phyloP scores from a whole-genome alignment of 805 yeast genomes.

The Metschnikowia sp. region DNA sequence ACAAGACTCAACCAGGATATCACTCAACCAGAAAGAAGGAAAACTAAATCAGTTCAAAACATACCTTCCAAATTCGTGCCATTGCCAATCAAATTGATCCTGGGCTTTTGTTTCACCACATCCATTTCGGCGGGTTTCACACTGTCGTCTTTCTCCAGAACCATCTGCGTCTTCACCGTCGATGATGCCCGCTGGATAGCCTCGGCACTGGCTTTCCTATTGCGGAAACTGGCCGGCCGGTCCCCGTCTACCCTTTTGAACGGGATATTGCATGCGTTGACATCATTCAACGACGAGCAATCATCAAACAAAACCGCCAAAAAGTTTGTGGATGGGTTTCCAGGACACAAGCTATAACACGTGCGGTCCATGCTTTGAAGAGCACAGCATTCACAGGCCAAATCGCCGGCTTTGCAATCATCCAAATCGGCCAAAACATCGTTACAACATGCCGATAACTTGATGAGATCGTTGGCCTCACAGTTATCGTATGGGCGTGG shows the following conservation, averaged over 20 bases:
- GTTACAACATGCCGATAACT: constrained; percentile 43
- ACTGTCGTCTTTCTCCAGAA: background rate
- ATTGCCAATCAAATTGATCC: constrained; percentile 9
- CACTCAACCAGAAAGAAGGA: background rate
- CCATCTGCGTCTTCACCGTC: constrained; percentile 10
- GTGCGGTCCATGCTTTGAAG: constrained; percentile 44
- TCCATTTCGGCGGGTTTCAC: background rate
- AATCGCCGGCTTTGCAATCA: constrained; percentile 50
- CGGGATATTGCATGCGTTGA: constrained; percentile 50
- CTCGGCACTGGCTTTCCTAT: constrained; percentile 6
- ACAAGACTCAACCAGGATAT: background rate
- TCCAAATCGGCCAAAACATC: constrained; percentile 45
- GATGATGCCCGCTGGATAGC: constrained; percentile 8
- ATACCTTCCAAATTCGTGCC: background rate
- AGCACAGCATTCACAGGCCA: constrained; percentile 57
- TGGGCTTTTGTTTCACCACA: constrained; percentile 4
- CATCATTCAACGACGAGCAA: constrained; percentile 45
- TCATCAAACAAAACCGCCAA: constrained; percentile 44
- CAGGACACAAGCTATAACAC: constrained; percentile 49
- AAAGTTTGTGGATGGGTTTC: constrained; percentile 45
- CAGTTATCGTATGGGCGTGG: constrained; percentile 41
- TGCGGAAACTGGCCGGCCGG: constrained; percentile 11
- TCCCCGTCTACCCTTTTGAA: constrained; percentile 42
- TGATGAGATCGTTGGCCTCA: constrained; percentile 41
- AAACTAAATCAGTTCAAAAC: background rate